Evolutionary conservation across 768 basidiomycete species (phyloP), one percentile per base, ranked within the genome.

Genomic region (Ramaria rubella): DNA sequence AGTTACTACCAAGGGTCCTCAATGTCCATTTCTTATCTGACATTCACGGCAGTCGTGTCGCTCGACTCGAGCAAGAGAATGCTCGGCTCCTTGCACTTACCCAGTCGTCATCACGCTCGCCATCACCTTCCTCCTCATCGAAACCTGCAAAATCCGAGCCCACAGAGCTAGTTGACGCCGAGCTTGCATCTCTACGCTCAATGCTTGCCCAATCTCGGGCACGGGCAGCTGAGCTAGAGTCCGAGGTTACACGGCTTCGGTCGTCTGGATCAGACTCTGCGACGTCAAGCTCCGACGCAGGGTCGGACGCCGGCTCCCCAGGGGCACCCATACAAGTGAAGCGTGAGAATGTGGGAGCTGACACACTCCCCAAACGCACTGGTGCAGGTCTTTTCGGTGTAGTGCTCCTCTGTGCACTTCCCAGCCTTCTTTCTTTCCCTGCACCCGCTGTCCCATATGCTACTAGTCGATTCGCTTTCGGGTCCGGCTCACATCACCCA

Each of bases 51-150:
- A 93, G 90, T 64, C 90, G 86, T 57, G 88, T 93, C 64, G 81
- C 82, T 59, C 86, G 89, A 66, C 75, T 93, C 29, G 90, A 92
- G 72, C 82, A 86, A 68, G 91, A 92, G 68, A 92, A 90, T 63
- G 85, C 81, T 43, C 77, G 84, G 38, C 82, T 93, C 52, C 76
- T 81, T 31, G 76, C 77, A 38, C 71, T 87, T 60, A 74, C 84
- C 58, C 78, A 81, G 66, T 75, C 77, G 23, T 75, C 69, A 14
- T 48, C n/a, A 21, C 60, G 27, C 34, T 63, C 46, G 24, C 51
- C 61, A 31, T 34, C 55, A 46, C 27, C 52, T 24, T n/a, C 52
- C 4, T 44, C 34, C 26, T 15, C 44, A 21, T 24, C 40, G 19
- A 42, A 19, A 52, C 57, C 21, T 6, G 7, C 38, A 30, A 52